A percentile compares a stretch with the other conserved stretches of the same genome.
Conservation (phyloP, 2,329 filamentous ascomycete species). For the Claviceps sp. region DNA sequence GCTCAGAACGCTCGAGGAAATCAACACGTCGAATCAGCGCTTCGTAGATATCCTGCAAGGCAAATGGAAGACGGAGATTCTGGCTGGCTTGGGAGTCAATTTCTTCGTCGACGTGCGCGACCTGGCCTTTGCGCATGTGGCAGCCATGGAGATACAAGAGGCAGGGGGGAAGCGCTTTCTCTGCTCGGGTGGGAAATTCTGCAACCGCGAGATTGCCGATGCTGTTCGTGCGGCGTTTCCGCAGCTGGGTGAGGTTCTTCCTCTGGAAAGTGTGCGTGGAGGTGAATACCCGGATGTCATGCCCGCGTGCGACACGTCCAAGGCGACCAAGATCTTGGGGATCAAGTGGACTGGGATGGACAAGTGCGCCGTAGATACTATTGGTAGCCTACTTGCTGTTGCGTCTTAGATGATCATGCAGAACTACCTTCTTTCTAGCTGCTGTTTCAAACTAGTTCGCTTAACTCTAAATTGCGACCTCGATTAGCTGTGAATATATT, state of each 20-base stretch:
- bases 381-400: background rate
- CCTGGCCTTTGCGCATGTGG: conserved; percentile 38
- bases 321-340: background rate
- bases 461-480: too few species aligned
- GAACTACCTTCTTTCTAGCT: too few species aligned
- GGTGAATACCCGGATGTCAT: background rate
- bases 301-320: background rate
- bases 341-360: conserved; percentile 4
- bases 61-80: conserved; percentile 12
- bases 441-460: too few species aligned
- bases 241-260: conserved; percentile 33
- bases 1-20: conserved; percentile 28
- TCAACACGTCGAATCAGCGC: conserved; percentile 42
- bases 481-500: too few species aligned
- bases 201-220: conserved; percentile 30
- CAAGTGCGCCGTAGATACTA: background rate
- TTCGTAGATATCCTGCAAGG: conserved; percentile 23
- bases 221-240: conserved; percentile 35
- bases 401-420: background rate
- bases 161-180: conserved; percentile 39
- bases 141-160: conserved; percentile 33
- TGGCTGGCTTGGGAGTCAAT: conserved; percentile 25
- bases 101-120: conserved; percentile 46
- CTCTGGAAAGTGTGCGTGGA: conserved; percentile 6
- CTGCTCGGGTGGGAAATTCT: conserved; percentile 32